phyloP scores from a whole-genome alignment of 768 basidiomycete genomes.

The Russula sp. region DNA sequence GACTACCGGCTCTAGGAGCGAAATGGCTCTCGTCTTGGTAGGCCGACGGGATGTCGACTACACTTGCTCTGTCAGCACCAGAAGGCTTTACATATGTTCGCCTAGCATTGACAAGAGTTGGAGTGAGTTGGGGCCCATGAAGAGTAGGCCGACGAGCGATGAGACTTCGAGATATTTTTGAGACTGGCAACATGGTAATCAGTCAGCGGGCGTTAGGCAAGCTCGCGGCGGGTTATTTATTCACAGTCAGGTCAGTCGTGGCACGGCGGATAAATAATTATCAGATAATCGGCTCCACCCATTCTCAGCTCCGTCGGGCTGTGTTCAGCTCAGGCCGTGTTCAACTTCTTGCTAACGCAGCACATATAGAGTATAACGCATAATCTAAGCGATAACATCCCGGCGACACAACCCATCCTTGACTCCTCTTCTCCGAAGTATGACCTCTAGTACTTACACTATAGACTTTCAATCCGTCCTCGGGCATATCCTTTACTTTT shows the following conservation, averaged over 20 bases:
- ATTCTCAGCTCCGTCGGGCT: not conserved
- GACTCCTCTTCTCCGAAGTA: not conserved
- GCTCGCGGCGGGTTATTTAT: not conserved
- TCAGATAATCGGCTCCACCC: slow-evolving; percentile 21
- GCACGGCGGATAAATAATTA: slow-evolving; percentile 13
- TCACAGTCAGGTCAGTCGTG: not conserved
- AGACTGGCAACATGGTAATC: slow-evolving; percentile 52
- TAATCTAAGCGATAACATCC: not conserved
- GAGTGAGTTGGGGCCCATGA: slow-evolving; percentile 27
- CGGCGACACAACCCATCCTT: not conserved
- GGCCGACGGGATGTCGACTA: slow-evolving; percentile 72
- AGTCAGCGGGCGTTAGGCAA: not conserved
- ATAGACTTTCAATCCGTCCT: slow-evolving; percentile 3
- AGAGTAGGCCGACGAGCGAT: slow-evolving; percentile 28
- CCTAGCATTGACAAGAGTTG: slow-evolving; percentile 26
- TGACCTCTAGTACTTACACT: slow-evolving; percentile 5
- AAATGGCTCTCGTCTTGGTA: slow-evolving; percentile 68
- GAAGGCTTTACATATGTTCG: slow-evolving; percentile 78
- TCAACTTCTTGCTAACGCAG: not conserved
- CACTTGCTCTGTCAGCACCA: slow-evolving; percentile 72
- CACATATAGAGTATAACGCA: not conserved
- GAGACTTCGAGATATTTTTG: slow-evolving; percentile 43
- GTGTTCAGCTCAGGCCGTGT: too few species aligned
- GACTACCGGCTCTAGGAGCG: slow-evolving; percentile 60
- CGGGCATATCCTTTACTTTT: slow-evolving; percentile 46